Base-by-base conservation (phyloP, 2,329 filamentous ascomycete species). In the Hymenoscyphus albidus region DNA sequence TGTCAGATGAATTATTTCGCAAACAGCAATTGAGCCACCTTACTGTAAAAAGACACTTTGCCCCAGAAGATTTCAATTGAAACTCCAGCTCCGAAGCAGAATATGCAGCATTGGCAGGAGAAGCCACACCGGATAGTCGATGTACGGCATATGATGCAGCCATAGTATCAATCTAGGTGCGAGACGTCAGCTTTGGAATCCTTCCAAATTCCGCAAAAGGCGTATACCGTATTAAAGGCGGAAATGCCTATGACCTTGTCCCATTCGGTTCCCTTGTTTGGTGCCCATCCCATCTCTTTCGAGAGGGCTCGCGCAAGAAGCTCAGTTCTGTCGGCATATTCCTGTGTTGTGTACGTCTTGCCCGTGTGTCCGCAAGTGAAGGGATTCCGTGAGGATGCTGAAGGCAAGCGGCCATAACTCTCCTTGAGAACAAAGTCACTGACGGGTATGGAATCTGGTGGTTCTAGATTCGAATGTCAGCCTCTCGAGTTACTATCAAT, bases 31-130 rank as follows among this genome's bases (percentile, higher is more conserved):
- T 22, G 32, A 35, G 18, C 38, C 38, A 10, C 56, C 66, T 58
- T 65, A 94, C 91, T 0, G 93, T 97, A 42, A 90, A 84, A 6
- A 97, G 77, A 0, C 84, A 89, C 73, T 87, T 91, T 39, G 91
- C 90, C 0, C 85, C 84, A 0, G 89, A 89, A 76, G 95, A 90
- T 72, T 86, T 86, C 64, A 97, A 82, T 78, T 97, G 93, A 73
- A 90, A 92, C 9, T 89, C 87, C 31, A 97, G 82, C 77, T 97
- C 93, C 6, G 91, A 85, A 27, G 85, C 85, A 0, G 90, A 96
- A 77, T 96, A 97, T 5, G 88, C 86, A 31, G 93, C 93, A 74
- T 97, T 97, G 2, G 92, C 93, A 0, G 93, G 92, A 22, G 88
- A 91, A 14, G 90, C 81, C 64, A 92, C 80, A 44, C 91, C 93